These are phyloP conservation scores for Mycosphaerella sp. DNA, from an alignment of 2,329 filamentous ascomycete genomes.

Conservation along the genomic window DNA sequence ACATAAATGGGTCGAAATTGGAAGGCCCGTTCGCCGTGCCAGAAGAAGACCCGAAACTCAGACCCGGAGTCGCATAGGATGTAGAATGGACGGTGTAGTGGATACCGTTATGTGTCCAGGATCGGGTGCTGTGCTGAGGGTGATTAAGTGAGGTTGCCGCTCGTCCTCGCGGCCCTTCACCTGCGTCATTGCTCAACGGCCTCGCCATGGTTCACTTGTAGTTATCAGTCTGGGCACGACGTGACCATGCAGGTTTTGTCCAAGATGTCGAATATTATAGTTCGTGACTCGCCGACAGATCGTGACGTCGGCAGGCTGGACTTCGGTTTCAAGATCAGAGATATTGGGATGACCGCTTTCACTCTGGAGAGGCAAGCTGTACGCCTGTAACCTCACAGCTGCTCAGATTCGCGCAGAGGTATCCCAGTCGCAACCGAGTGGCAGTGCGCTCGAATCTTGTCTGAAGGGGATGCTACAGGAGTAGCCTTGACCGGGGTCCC, in stretches of 20 bases:
- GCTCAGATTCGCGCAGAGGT: not conserved
- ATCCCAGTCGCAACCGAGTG: not conserved
- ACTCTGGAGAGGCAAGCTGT: not conserved
- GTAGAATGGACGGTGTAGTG: slow-evolving; percentile 27
- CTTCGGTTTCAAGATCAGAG: not conserved
- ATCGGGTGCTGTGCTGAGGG: slow-evolving; percentile 16
- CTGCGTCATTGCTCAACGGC: slow-evolving; percentile 11
- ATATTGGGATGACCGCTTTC: not conserved
- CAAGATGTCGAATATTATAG: slow-evolving; percentile 6
- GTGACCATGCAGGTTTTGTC: not conserved
- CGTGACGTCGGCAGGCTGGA: not conserved
- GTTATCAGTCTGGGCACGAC: not conserved
- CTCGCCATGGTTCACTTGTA: slow-evolving; percentile 9
- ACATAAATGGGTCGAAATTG: slow-evolving; percentile 15
- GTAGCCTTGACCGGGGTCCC: not conserved
- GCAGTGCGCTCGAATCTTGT: not conserved
- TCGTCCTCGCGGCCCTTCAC: slow-evolving; percentile 8
- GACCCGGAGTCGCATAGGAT: slow-evolving; percentile 22
- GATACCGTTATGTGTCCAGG: slow-evolving; percentile 27
- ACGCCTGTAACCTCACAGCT: too few relatives aligned
- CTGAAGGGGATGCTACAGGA: not conserved
- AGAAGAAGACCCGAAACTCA: slow-evolving; percentile 26
- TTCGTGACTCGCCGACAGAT: not conserved
- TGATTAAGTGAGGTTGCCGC: slow-evolving; percentile 13
- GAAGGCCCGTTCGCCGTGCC: slow-evolving; percentile 16